Evolutionary conservation across 768 basidiomycete species (phyloP).

Genomic region (Fomitopsis serialis): DNA sequence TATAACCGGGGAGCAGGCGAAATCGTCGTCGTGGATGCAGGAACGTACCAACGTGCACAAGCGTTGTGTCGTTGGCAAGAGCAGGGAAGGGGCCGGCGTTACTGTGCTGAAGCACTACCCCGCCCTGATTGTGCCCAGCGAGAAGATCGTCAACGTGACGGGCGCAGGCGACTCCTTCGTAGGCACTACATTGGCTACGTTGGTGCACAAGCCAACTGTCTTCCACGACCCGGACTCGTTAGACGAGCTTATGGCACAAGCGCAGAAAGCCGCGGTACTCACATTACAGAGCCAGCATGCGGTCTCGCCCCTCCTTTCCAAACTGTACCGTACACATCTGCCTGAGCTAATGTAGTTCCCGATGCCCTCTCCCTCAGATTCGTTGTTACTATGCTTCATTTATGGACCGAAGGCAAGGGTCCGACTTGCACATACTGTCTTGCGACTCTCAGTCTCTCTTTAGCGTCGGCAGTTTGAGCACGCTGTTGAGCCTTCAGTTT

Average conservation of each 20-base stretch:
- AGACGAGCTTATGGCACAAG: slow-evolving; percentile 39
- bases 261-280: slow-evolving; percentile 40
- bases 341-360: neutral
- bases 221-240: slow-evolving; percentile 45
- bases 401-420: slow-evolving; percentile 30
- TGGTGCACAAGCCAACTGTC: slow-evolving; percentile 37
- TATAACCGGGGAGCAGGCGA: slow-evolving; percentile 34
- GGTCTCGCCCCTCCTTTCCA: slow-evolving; percentile 20
- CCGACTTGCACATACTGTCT: slow-evolving; percentile 62
- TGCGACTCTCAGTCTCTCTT: slow-evolving; percentile 46
- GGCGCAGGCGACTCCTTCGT: slow-evolving; percentile 92
- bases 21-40: slow-evolving; percentile 44
- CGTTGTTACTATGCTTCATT: neutral
- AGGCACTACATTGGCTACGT: slow-evolving; percentile 69
- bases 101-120: slow-evolving; percentile 74
- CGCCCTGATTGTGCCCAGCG: slow-evolving; percentile 34
- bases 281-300: slow-evolving; percentile 20
- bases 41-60: slow-evolving; percentile 40
- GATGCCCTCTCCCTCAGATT: neutral
- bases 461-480: slow-evolving; percentile 28
- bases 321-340: neutral
- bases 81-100: slow-evolving; percentile 37
- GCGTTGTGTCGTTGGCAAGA: slow-evolving; percentile 49
- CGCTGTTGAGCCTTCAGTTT: slow-evolving; percentile 38
- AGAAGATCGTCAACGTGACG: slow-evolving; percentile 62